A percentile compares a stretch with the other conserved stretches of the same genome.
These are phyloP conservation scores for Trametes sp. DNA, from an alignment of 1,284 basidiomycete genomes.

Conservation along the genomic window DNA sequence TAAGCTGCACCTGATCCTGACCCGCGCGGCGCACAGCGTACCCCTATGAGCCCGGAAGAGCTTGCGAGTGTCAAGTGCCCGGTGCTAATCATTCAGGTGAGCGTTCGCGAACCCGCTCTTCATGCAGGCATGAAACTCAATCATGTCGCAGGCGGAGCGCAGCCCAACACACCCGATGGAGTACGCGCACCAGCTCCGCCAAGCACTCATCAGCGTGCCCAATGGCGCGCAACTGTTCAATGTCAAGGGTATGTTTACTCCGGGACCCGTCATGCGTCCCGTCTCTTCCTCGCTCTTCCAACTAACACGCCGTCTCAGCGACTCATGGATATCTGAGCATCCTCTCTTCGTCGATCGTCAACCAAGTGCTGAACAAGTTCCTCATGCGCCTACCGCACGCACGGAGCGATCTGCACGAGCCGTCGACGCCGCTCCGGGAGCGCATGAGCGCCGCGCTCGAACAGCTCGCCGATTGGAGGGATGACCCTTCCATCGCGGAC, in stretches of 20 bases:
- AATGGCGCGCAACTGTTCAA: slow-evolving; percentile 59
- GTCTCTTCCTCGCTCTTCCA: too few species aligned
- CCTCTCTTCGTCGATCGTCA: slow-evolving; percentile 66
- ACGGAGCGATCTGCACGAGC: slow-evolving; percentile 54
- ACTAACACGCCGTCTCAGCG: slow-evolving; percentile 44
- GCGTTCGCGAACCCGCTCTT: slow-evolving; percentile 17
- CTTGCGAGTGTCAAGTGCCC: slow-evolving; percentile 65
- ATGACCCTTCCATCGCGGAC: slow-evolving; percentile 53
- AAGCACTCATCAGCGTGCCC: slow-evolving; percentile 57
- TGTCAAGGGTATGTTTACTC: slow-evolving; percentile 68
- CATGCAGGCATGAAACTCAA: background rate
- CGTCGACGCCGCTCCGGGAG: slow-evolving; percentile 44
- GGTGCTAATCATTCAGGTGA: slow-evolving; percentile 75
- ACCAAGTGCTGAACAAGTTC: slow-evolving; percentile 70
- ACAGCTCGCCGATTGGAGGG: slow-evolving; percentile 58
- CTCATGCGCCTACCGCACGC: slow-evolving; percentile 58
- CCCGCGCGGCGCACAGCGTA: slow-evolving; percentile 51
- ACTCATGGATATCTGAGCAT: slow-evolving; percentile 58
- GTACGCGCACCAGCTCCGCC: slow-evolving; percentile 62
- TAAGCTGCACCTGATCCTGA: background rate
- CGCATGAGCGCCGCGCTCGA: slow-evolving; percentile 62
- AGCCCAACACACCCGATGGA: slow-evolving; percentile 61
- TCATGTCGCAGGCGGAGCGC: slow-evolving; percentile 58
- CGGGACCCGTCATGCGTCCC: too few species aligned
- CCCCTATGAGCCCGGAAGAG: slow-evolving; percentile 54